These are phyloP conservation scores for Penicillium coffeae DNA, from an alignment of 495 filamentous ascomycete genomes.

Conservation along the genomic window DNA sequence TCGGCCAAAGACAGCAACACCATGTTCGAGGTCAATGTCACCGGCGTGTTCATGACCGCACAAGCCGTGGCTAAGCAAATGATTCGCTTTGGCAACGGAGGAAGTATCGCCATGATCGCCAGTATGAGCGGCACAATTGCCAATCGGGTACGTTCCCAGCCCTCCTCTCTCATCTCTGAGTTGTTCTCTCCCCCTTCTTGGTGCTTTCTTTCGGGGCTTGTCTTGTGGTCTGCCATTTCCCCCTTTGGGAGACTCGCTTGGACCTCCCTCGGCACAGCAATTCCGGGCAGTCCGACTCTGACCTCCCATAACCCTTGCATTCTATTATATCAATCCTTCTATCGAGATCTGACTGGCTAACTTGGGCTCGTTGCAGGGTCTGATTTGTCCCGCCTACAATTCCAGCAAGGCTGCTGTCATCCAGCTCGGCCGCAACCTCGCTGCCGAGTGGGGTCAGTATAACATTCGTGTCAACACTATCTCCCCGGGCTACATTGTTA, in stretches of 20 bases:
- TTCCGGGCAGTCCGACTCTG: not conserved
- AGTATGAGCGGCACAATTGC: constrained; percentile 71
- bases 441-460: constrained; percentile 78
- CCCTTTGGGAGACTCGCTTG: not conserved
- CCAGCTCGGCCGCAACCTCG: constrained; percentile 82
- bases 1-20: constrained; percentile 59
- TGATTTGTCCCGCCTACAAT: constrained; percentile 80
- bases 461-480: constrained; percentile 94
- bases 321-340: not conserved
- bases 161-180: not conserved
- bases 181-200: not conserved
- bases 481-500: constrained; percentile 92
- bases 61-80: constrained; percentile 70
- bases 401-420: constrained; percentile 84
- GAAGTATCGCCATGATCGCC: constrained; percentile 70
- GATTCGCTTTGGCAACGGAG: constrained; percentile 65
- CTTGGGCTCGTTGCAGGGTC: constrained; percentile 43
- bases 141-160: constrained; percentile 49
- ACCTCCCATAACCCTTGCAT: not conserved
- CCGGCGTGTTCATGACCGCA: constrained; percentile 72
- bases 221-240: constrained; percentile 16
- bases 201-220: not conserved
- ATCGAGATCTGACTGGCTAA: not conserved
- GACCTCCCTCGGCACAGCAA: not conserved
- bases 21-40: constrained; percentile 75